Percentiles rank a stretch among this genome's conserved stretches.
Conservation (phyloP, 257 asterid species). For the Capsicum chinense region DNA sequence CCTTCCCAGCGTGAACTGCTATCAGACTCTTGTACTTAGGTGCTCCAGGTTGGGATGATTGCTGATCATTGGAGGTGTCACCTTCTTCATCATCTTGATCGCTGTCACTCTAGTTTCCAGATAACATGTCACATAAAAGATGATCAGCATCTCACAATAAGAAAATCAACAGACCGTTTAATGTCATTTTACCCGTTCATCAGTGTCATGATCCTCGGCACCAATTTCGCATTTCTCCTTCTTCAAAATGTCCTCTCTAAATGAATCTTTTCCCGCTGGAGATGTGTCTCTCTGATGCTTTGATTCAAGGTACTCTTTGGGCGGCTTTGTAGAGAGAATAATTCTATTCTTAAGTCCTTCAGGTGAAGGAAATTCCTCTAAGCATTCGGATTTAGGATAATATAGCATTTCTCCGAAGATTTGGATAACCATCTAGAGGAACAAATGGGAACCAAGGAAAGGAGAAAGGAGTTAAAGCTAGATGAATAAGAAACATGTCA, state of each 20-base stretch:
- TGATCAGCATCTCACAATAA: constrained; percentile 22
- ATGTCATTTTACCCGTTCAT: constrained; percentile 48
- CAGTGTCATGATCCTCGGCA: constrained; percentile 36
- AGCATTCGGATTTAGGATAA: constrained; percentile 57
- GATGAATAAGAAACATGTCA: neutral
- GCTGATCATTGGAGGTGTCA: constrained; percentile 38
- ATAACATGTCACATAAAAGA: constrained; percentile 17
- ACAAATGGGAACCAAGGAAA: neutral
- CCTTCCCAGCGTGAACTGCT: constrained; percentile 85
- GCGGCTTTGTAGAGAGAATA: constrained; percentile 91
- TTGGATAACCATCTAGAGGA: constrained; percentile 66
- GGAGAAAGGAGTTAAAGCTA: constrained; percentile 12
- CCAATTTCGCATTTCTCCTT: constrained; percentile 33
- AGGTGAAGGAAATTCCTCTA: constrained; percentile 87
- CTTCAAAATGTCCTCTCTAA: constrained; percentile 52
- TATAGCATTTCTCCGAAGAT: constrained; percentile 90
- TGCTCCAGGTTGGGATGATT: constrained; percentile 48
- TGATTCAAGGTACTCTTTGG: constrained; percentile 78
- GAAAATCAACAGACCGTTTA: neutral
- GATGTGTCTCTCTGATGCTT: constrained; percentile 49
- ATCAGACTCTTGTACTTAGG: constrained; percentile 66
- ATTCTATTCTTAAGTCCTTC: constrained; percentile 69
- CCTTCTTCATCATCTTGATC: constrained; percentile 55
- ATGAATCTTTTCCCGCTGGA: constrained; percentile 51
- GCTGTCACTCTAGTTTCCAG: constrained; percentile 41